Conservation (phyloP, 371 early-diverging fungal genomes). For the Mucor racemosus region DNA sequence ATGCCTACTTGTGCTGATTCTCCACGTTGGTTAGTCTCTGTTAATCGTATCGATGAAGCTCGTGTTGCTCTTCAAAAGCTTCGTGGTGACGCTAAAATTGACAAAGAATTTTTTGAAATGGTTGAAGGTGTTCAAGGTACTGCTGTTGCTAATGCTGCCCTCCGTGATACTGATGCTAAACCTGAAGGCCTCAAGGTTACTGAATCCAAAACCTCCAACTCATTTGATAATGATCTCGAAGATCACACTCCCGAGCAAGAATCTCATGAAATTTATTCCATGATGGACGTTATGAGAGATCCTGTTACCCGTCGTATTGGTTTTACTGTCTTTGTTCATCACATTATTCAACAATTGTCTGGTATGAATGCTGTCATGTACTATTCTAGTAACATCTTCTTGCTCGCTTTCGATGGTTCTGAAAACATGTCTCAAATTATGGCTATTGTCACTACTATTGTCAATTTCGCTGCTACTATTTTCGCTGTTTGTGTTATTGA, state of each 20-base stretch:
- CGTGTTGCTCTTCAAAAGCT: constrained; percentile 55
- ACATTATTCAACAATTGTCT: constrained; percentile 75
- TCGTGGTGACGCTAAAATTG: constrained; percentile 33
- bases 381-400: constrained; percentile 74
- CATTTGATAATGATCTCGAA: not conserved
- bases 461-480: constrained; percentile 64
- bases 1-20: constrained; percentile 76
- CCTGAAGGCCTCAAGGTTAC: not conserved
- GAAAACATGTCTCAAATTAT: constrained; percentile 57
- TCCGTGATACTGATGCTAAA: not conserved
- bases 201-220: not conserved
- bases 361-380: constrained; percentile 87
- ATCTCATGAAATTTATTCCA: constrained; percentile 16
- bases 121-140: constrained; percentile 19
- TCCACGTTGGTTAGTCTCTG: constrained; percentile 73
- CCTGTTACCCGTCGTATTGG: constrained; percentile 60
- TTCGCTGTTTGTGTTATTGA: constrained; percentile 51
- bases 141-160: not conserved
- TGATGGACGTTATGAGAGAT: constrained; percentile 44
- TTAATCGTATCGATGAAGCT: constrained; percentile 59
- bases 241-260: not conserved
- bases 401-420: constrained; percentile 39
- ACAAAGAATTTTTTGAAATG: constrained; percentile 24
- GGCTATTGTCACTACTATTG: constrained; percentile 61
- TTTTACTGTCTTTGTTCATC: constrained; percentile 44